phyloP scores from a whole-genome alignment of 345 rosid species.

The Mangifera indica region DNA sequence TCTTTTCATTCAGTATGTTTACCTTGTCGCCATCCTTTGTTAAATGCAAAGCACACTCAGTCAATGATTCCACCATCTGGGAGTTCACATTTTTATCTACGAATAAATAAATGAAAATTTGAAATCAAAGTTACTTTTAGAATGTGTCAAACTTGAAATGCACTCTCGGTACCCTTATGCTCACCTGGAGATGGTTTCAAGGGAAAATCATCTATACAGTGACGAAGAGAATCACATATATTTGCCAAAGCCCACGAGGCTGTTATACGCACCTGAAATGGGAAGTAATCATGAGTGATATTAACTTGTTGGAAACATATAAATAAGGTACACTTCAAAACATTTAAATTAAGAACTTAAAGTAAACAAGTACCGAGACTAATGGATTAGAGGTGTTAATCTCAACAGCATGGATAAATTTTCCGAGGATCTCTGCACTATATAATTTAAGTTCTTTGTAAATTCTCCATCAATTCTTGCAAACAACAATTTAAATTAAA shows the following conservation, averaged over 20 bases:
- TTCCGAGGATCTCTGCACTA: slow-evolving; percentile 76
- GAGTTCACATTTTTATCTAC: slow-evolving; percentile 41
- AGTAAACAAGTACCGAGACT: slow-evolving; percentile 53
- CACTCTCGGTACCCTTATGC: slow-evolving; percentile 13
- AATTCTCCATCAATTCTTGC: slow-evolving; percentile 28
- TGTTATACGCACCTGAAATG: slow-evolving; percentile 74
- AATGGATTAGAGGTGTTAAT: slow-evolving; percentile 64
- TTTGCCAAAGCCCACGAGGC: slow-evolving; percentile 97
- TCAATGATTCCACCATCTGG: slow-evolving; percentile 37
- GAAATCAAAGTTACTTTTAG: slow-evolving; percentile 4
- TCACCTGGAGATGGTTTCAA: slow-evolving; percentile 39
- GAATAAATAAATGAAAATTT: slow-evolving; percentile 18
- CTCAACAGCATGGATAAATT: slow-evolving; percentile 73
- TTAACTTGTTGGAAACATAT: slow-evolving; percentile 15
- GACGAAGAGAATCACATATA: slow-evolving; percentile 73
- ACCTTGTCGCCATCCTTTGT: slow-evolving; percentile 95
- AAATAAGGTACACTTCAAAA: slow-evolving; percentile 16
- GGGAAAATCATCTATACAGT: slow-evolving; percentile 45
- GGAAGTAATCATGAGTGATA: slow-evolving; percentile 20
- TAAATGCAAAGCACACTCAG: slow-evolving; percentile 72
- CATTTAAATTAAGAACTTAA: slow-evolving; percentile 12
- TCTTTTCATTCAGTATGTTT: slow-evolving; percentile 20
- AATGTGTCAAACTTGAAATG: slow-evolving; percentile 7
- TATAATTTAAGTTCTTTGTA: slow-evolving; percentile 39
- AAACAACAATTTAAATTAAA: slow-evolving; percentile 9